These are phyloP conservation scores for Fonsecaea monophora DNA, from an alignment of 2,329 filamentous ascomycete genomes.

Conservation along the genomic window DNA sequence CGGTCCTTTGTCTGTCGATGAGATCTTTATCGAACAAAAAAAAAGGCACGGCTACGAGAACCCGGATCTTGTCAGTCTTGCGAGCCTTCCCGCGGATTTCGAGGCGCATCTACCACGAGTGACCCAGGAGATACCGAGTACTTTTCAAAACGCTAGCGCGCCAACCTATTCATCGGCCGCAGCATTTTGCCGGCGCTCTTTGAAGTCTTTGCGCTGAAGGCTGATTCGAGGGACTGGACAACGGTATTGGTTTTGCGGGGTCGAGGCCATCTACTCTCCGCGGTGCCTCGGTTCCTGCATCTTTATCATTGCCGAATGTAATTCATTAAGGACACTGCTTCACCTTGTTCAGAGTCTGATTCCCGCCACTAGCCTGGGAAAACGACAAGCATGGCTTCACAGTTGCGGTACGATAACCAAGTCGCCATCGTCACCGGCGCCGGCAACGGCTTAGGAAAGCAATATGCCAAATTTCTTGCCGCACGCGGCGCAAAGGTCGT, in stretches of 20 bases:
- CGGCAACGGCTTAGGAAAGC: conserved; percentile 79
- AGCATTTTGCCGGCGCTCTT: too few relatives aligned
- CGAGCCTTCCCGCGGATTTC: not conserved
- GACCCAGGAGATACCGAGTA: too few relatives aligned
- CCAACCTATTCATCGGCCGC: too few relatives aligned
- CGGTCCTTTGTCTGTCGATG: not conserved
- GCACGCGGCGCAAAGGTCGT: conserved; percentile 91
- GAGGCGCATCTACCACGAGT: not conserved
- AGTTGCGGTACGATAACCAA: conserved; percentile 84
- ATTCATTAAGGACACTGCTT: conserved; percentile 6
- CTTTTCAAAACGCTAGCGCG: too few relatives aligned
- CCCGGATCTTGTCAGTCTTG: not conserved
- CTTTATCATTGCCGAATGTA: conserved; percentile 2
- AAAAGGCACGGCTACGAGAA: not conserved
- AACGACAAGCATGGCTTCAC: conserved; percentile 59
- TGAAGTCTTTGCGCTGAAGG: not conserved
- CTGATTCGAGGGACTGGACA: not conserved
- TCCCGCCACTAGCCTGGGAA: not conserved
- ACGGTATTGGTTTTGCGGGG: not conserved
- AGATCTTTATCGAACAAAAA: not conserved
- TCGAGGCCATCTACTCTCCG: not conserved
- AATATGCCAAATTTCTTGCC: conserved; percentile 86
- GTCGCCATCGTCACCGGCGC: conserved; percentile 87
- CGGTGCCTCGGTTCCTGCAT: not conserved
- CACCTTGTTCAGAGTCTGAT: not conserved